These are phyloP conservation scores for Larix kaempferi DNA, from an alignment of 75 land plant genomes.

Conservation along the genomic window DNA sequence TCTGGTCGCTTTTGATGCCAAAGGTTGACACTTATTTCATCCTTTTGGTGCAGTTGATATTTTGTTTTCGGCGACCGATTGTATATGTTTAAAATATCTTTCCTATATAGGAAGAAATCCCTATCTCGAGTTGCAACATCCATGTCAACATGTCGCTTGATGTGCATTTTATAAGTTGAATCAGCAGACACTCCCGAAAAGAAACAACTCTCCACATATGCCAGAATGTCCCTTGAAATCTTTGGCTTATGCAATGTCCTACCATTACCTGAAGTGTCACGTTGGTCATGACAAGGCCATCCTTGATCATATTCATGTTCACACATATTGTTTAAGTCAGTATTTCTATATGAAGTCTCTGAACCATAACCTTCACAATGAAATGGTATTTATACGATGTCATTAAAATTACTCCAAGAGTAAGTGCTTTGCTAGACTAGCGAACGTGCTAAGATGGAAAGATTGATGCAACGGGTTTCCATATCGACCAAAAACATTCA, in stretches of 20 bases:
- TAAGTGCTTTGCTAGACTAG: too few species aligned
- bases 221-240: background rate
- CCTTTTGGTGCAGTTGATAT: background rate
- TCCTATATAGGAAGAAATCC: background rate
- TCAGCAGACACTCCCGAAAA: background rate
- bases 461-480: too few species aligned
- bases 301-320: background rate
- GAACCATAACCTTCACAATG: background rate
- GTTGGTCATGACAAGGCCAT: background rate
- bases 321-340: background rate
- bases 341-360: background rate
- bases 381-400: background rate
- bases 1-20: background rate
- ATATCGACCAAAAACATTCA: too few species aligned
- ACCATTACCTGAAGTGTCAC: too few species aligned
- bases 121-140: background rate
- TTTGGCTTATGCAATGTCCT: background rate
- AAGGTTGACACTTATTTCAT: background rate
- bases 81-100: background rate
- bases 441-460: too few species aligned
- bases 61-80: background rate
- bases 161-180: background rate
- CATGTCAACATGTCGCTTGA: background rate
- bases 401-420: too few species aligned
- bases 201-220: background rate